Evolutionary conservation across 805 yeast species (phyloP).

Genomic region (Hanseniaspora thailandica): DNA sequence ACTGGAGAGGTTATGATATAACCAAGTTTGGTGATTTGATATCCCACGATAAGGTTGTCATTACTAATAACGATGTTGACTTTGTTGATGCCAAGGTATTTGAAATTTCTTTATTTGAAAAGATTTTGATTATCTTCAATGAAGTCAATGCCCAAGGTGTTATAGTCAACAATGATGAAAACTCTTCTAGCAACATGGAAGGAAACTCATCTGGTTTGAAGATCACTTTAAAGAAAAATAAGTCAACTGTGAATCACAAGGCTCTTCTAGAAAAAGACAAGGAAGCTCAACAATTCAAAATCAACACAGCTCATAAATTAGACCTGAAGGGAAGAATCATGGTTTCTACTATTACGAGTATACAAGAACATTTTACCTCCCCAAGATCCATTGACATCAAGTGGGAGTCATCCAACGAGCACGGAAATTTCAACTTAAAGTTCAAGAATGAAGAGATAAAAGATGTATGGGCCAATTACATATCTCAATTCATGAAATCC

Average conservation of each 20-base stretch:
- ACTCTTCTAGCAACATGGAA: slow-evolving; percentile 34
- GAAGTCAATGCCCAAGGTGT: slow-evolving; percentile 3
- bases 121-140: slow-evolving; percentile 47
- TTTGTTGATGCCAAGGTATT: slow-evolving; percentile 46
- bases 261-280: background rate
- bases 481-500: background rate
- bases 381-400: slow-evolving; percentile 48
- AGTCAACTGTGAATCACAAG: background rate
- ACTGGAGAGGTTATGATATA: slow-evolving; percentile 85
- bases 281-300: slow-evolving; percentile 1
- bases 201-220: slow-evolving; percentile 33
- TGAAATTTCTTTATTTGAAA: slow-evolving; percentile 79
- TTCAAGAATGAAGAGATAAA: slow-evolving; percentile 76
- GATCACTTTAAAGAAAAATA: slow-evolving; percentile 28
- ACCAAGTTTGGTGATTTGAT: slow-evolving; percentile 75
- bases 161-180: background rate
- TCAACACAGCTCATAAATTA: slow-evolving; percentile 29
- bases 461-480: slow-evolving; percentile 65
- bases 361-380: slow-evolving; percentile 36
- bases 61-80: slow-evolving; percentile 30
- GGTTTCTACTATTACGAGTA: slow-evolving; percentile 48
- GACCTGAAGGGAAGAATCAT: slow-evolving; percentile 76
- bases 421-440: slow-evolving; percentile 72
- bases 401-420: slow-evolving; percentile 79
- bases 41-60: slow-evolving; percentile 56